Percentiles rank a stretch among this genome's conserved stretches.
Evolutionary conservation across 2,329 filamentous ascomycete genomes (phyloP).

Genomic region (Penicillium verrucosum): DNA sequence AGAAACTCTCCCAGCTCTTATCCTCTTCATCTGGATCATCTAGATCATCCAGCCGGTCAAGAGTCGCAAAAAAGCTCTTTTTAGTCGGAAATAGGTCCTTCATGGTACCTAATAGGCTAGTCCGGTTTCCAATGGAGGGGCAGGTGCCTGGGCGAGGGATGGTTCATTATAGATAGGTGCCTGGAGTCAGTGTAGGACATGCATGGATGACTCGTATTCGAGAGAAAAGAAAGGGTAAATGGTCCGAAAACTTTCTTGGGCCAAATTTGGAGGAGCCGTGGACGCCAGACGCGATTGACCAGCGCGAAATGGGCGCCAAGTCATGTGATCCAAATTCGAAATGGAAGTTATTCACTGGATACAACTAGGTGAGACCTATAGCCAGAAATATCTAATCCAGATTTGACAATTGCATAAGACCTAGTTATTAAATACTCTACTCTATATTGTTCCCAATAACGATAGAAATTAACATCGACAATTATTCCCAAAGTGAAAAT

Average conservation of each 20-base stretch:
- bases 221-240: background rate
- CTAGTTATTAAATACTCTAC: background rate
- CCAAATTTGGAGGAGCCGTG: slow-evolving; percentile 12
- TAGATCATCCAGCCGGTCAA: slow-evolving; percentile 33
- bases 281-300: slow-evolving; percentile 12
- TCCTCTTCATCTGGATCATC: slow-evolving; percentile 28
- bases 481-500: background rate
- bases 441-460: background rate
- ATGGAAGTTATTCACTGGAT: background rate
- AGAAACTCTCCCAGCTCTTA: slow-evolving; percentile 14
- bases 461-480: background rate
- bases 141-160: slow-evolving; percentile 15
- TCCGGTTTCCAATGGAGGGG: slow-evolving; percentile 13
- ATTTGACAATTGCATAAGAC: background rate
- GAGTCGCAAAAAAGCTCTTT: slow-evolving; percentile 34
- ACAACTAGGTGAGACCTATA: background rate
- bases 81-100: slow-evolving; percentile 25
- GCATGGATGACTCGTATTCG: background rate
- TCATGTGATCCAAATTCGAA: slow-evolving; percentile 28
- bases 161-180: slow-evolving; percentile 1
- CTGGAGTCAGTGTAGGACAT: background rate
- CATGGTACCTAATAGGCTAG: slow-evolving; percentile 16
- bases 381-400: too few species aligned
- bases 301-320: slow-evolving; percentile 34
- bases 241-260: slow-evolving; percentile 10